Evolutionary conservation across 176 grass and related monocot genomes (phyloP).

Genomic region (Cymbopogon citratus): DNA sequence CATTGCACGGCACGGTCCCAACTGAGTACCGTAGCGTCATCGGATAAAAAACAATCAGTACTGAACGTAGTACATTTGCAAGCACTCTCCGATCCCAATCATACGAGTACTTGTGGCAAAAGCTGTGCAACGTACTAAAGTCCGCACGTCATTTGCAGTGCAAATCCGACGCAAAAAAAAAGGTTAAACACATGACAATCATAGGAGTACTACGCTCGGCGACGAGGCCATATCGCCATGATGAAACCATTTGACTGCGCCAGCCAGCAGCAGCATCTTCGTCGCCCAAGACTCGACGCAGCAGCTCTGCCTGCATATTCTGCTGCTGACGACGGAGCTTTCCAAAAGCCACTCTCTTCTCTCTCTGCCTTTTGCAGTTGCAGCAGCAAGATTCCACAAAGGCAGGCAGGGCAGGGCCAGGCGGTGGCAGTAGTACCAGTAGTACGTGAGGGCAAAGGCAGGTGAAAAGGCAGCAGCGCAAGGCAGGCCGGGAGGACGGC

Average conservation of each 20-base stretch:
- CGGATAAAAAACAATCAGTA: background rate
- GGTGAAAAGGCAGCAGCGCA: constrained; percentile 14
- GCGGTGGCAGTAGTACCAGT: background rate
- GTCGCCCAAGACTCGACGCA: background rate
- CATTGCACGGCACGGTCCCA: background rate
- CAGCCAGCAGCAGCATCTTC: constrained; percentile 9
- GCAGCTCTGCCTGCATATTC: constrained; percentile 7
- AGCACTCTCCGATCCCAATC: background rate
- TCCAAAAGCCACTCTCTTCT: background rate
- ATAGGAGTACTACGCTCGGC: no score
- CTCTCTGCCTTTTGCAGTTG: background rate
- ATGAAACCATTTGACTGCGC: constrained; percentile 26
- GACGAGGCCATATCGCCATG: constrained; percentile 7
- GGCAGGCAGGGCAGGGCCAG: background rate
- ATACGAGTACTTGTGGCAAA: background rate
- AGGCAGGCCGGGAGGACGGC: background rate
- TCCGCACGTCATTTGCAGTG: constrained; percentile 26
- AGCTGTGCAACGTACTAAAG: background rate
- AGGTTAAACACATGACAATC: no score
- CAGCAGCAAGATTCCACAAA: constrained; percentile 27
- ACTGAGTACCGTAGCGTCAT: background rate
- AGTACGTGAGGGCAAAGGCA: background rate
- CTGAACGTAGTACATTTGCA: background rate
- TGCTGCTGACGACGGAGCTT: background rate
- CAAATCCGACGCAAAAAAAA: constrained; percentile 38